Evolutionary conservation across 768 basidiomycete genomes (phyloP).

Genomic region (Lenzites betulinus): DNA sequence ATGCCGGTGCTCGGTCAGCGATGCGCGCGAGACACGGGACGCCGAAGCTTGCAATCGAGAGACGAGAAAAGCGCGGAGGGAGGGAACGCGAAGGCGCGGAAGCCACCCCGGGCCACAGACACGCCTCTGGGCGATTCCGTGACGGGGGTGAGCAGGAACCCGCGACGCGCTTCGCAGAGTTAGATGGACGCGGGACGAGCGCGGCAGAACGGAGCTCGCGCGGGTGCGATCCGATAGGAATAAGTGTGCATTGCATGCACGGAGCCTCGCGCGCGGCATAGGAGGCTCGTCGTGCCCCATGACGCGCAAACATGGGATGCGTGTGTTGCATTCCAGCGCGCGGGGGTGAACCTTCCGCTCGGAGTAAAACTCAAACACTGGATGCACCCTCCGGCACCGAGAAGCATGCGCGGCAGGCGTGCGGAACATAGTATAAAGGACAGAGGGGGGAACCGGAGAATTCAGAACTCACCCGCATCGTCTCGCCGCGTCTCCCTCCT

Average conservation of each 20-base stretch:
- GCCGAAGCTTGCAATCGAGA: not conserved
- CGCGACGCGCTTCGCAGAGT: not conserved
- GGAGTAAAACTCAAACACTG: not conserved
- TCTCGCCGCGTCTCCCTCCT: slow-evolving; percentile 13
- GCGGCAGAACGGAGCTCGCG: not conserved
- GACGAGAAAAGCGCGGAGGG: not conserved
- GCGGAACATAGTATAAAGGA: not conserved
- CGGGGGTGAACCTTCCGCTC: not conserved
- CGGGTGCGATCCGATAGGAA: not conserved
- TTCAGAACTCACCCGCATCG: slow-evolving; percentile 23
- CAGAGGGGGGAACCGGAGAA: not conserved
- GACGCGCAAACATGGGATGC: not conserved
- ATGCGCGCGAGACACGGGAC: not conserved
- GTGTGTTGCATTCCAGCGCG: not conserved
- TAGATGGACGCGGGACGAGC: not conserved
- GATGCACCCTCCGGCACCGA: not conserved
- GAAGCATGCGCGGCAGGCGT: not conserved
- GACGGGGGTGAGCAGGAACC: not conserved
- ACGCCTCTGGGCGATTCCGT: not conserved
- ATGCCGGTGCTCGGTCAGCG: slow-evolving; percentile 3
- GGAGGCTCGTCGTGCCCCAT: not conserved
- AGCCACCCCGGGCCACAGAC: not conserved
- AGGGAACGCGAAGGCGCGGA: not conserved
- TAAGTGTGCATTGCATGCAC: not conserved
- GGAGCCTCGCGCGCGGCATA: not conserved